Evolutionary conservation across 2,329 filamentous ascomycete genomes (phyloP), one percentile per base, ranked within the genome.

Genomic region (Zymoseptoria pseudotritici): DNA sequence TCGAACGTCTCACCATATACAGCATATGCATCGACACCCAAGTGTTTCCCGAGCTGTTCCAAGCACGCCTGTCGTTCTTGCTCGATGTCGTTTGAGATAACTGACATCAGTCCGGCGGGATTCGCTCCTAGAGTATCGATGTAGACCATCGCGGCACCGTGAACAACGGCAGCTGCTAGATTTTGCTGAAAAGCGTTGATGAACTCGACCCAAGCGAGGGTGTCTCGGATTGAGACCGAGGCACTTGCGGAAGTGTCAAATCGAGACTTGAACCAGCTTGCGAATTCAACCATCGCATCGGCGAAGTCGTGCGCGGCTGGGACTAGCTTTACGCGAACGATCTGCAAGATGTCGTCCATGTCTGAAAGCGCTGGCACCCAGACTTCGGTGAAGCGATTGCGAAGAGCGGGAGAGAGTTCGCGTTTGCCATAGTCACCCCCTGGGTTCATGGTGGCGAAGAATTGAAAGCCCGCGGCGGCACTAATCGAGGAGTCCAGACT

Each of bases 401-500:
- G 84, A 61, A 99, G 78, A 13, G 94, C 95, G 2, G 94, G 94
- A 0, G 94, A 99, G 11, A 99, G 82, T 73, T 99, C 94, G 67
- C 93, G 91, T 77, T 99, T 99, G 65, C 94, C 94, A 73, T 97
- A 99, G 71, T 99, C 94, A 53, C 95, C 94, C 55, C 95, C 95
- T 8, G 94, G 94, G 67, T 99, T 99, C 94, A 99, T 99, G 0
- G 94, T 99, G 3, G 94, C 93, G 61, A 99, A 84, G 75, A 99
- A 97, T 70, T 99, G 92, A 74, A 97, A 99, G 0, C 88, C 90
- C 50, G 88, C 80, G 10, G 81, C 75, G 5, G 89, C 94, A 49
- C 83, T 83, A 24, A 99, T 83, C 64, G 90, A 86, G 0, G 91
- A 91, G 72, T 96, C 87, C 4, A 89, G 82, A 1, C 90, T 84